Evolutionary conservation across 106 monocot genomes (phyloP), one percentile per base, ranked within the genome.

Genomic region (Apostasia shenzhenica): DNA sequence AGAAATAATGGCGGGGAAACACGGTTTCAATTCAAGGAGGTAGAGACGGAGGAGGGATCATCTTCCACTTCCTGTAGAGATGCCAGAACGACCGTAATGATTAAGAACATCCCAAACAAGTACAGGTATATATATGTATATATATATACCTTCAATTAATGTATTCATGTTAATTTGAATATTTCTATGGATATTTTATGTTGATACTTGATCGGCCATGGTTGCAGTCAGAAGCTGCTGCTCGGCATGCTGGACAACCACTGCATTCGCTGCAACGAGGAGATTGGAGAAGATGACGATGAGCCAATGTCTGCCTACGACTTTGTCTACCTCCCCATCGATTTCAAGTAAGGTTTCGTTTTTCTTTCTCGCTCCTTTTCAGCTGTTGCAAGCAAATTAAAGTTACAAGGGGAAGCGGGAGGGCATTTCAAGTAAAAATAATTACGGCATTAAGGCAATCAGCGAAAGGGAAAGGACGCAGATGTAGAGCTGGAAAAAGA

Each of bases 41-140:
- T 6, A 1, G 51, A 38, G 45, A 74, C 41, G 64, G 70, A 57
- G 41, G 56, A 71, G 3, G 14, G 44, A 43, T 59, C 72, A 9
- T 50, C 68, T 10, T 63, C 71, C 5, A 45, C 71, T 54, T 59
- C 50, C 7, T 48, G 70, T 54, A 80, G 73, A 45, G 95, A 97
- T 70, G 72, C 88, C 10, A 75, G 95, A 72, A 97, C 95, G 38
- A 97, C 95, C 1, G 92, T 97, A 6, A 97, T 97, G 95, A 97
- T 97, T 55, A 89, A 81, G 67, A 97, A 97, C 89, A 97, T 97
- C 50, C 95, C 95, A 37, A 97, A 97, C 80, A 97, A 97, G 82
- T 97, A 97, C 86, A 97, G 95, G 95, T 86, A 53, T 4, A 10
- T 56, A 51, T 66, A 8, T 65, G 6, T 54, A 40, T 45, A 43